phyloP scores from a whole-genome alignment of 2,329 filamentous ascomycete genomes.

The Tolypocladium paradoxum region DNA sequence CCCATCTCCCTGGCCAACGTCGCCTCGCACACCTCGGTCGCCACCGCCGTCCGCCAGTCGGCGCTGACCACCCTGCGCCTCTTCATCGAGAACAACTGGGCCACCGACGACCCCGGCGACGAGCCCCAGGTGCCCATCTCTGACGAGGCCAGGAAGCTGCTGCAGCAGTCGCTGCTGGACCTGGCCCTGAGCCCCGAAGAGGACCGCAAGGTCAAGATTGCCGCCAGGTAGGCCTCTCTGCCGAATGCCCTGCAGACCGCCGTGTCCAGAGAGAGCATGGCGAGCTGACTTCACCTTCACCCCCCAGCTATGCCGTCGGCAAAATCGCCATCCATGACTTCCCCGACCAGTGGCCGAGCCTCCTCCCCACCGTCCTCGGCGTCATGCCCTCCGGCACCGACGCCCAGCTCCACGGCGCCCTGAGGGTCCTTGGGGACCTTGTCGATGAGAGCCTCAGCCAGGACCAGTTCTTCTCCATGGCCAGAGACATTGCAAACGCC shows the following conservation, averaged over 20 bases:
- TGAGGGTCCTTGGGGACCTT: conserved; percentile 79
- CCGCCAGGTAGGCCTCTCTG: conserved; percentile 57
- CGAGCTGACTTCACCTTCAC: not conserved
- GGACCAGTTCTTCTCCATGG: conserved; percentile 87
- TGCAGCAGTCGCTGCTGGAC: conserved; percentile 66
- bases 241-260: too few species aligned
- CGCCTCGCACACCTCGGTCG: conserved; percentile 63
- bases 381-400: conserved; percentile 69
- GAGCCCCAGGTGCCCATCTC: conserved; percentile 52
- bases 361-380: conserved; percentile 70
- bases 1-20: conserved; percentile 72
- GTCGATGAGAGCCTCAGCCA: conserved; percentile 91
- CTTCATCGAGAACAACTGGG: conserved; percentile 82
- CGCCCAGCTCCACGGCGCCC: conserved; percentile 73
- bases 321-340: conserved; percentile 93
- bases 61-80: conserved; percentile 70
- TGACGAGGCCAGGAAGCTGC: conserved; percentile 61
- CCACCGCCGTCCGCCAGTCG: conserved; percentile 68
- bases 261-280: not conserved
- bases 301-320: conserved; percentile 58
- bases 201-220: conserved; percentile 77
- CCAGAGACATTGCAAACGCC: conserved; percentile 71
- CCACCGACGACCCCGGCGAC: conserved; percentile 59
- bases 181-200: conserved; percentile 62
- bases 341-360: conserved; percentile 85